Conservation (phyloP, 73 alveolate genomes). For the Loxodes magnus region DNA sequence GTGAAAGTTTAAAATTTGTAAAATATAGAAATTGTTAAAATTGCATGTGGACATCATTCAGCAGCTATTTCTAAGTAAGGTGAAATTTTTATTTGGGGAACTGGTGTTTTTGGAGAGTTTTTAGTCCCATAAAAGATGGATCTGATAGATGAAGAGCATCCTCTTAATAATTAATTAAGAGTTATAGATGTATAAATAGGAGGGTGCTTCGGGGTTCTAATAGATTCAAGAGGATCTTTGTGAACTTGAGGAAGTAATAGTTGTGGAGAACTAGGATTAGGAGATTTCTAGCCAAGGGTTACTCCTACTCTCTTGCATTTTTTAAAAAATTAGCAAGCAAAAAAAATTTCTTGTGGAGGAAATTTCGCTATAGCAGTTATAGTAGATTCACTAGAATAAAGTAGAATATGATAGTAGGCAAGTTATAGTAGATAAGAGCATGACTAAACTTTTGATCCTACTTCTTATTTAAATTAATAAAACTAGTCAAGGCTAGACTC, state of each 20-base stretch:
- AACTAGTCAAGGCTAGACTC: no score
- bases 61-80: conserved; percentile 28
- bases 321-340: conserved; percentile 19
- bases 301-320: conserved; percentile 19
- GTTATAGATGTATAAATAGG: conserved; percentile 3
- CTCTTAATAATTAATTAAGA: no score
- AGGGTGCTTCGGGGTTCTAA: neutral
- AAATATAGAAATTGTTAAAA: conserved; percentile 22
- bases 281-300: conserved; percentile 19
- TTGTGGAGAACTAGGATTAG: conserved; percentile 33
- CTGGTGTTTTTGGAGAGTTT: conserved; percentile 35
- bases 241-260: conserved; percentile 30
- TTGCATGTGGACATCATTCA: conserved; percentile 35
- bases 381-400: no score
- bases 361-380: conserved; percentile 18
- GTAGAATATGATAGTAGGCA: no score
- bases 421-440: no score
- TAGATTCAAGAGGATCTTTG: neutral
- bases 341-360: conserved; percentile 18
- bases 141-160: conserved; percentile 7
- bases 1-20: conserved; percentile 20
- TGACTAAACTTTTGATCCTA: no score
- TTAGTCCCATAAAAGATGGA: conserved; percentile 14
- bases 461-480: no score
- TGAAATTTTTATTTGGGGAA: conserved; percentile 23